Conservation (phyloP, 108 stramenopile genomes). For the Cyclostephanos invisitatus region DNA sequence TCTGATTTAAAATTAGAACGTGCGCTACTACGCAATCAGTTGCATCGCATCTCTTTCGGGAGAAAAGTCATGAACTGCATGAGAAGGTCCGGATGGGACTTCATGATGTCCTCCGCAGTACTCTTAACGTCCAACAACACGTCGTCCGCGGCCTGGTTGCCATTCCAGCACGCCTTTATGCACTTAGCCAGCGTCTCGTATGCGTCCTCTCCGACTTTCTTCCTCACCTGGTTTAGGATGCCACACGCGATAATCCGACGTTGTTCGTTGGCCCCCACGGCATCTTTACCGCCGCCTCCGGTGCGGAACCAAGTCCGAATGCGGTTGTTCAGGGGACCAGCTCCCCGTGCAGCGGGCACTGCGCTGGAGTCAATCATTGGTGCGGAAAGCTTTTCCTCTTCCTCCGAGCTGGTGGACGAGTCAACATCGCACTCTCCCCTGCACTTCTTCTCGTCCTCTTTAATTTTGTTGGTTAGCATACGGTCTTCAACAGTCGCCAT, state of each 20-base stretch:
- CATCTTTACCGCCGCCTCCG: slow-evolving; percentile 51
- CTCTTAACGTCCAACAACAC: slow-evolving; percentile 50
- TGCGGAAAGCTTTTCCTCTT: slow-evolving; percentile 30
- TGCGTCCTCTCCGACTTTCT: slow-evolving; percentile 53
- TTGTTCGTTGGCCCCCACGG: slow-evolving; percentile 52
- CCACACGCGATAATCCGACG: slow-evolving; percentile 58
- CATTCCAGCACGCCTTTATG: slow-evolving; percentile 48
- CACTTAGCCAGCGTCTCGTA: slow-evolving; percentile 50
- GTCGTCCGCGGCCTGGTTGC: slow-evolving; percentile 9
- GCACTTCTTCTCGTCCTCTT: slow-evolving; percentile 30
- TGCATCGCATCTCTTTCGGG: slow-evolving; percentile 50
- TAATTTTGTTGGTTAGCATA: slow-evolving; percentile 41
- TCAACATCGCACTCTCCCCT: slow-evolving; percentile 24
- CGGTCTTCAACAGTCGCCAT: slow-evolving; percentile 75
- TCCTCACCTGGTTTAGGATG: slow-evolving; percentile 59
- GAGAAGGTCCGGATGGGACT: slow-evolving; percentile 59
- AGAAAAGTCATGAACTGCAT: slow-evolving; percentile 59
- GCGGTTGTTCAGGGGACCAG: slow-evolving; percentile 26
- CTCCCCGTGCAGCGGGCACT: slow-evolving; percentile 1
- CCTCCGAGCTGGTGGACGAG: slow-evolving; percentile 23
- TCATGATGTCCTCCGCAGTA: slow-evolving; percentile 46
- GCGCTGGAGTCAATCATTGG: background rate
- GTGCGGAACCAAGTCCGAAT: slow-evolving; percentile 50
- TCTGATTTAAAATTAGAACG: background rate
- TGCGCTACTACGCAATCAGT: background rate